Conservation (phyloP, 306 rosid genomes). For the Prunus persica region DNA sequence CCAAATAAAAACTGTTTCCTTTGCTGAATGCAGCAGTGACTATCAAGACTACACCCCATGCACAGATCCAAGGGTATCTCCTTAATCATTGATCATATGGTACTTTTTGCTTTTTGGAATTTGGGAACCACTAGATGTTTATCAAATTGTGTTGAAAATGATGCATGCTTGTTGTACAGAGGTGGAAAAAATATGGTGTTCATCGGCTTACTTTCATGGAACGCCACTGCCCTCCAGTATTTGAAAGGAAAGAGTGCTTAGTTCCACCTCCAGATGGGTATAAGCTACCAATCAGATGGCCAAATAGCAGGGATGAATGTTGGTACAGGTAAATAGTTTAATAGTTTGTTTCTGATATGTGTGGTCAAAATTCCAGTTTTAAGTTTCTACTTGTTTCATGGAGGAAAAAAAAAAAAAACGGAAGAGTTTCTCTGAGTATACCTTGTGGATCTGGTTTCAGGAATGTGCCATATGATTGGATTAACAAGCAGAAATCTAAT, state of each 20-base stretch:
- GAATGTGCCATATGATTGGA: slow-evolving; percentile 99
- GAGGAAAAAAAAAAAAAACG: not conserved
- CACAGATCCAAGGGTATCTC: slow-evolving; percentile 91
- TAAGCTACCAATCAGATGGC: slow-evolving; percentile 93
- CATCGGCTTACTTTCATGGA: slow-evolving; percentile 88
- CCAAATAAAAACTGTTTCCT: slow-evolving; percentile 42
- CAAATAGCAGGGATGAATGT: slow-evolving; percentile 86
- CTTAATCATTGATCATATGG: slow-evolving; percentile 14
- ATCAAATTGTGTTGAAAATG: slow-evolving; percentile 14
- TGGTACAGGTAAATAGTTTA: slow-evolving; percentile 79
- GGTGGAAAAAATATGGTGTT: slow-evolving; percentile 81
- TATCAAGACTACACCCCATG: slow-evolving; percentile 96
- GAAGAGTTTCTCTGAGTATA: not conserved
- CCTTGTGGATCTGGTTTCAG: slow-evolving; percentile 38
- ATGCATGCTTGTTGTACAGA: slow-evolving; percentile 50
- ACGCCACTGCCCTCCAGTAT: slow-evolving; percentile 88
- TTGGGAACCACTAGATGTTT: not conserved
- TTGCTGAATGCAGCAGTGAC: slow-evolving; percentile 64
- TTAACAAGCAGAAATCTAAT: slow-evolving; percentile 87
- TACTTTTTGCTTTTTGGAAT: slow-evolving; percentile 5
- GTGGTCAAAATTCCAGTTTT: slow-evolving; percentile 6
- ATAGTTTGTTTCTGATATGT: not conserved
- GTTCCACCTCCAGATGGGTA: slow-evolving; percentile 95
- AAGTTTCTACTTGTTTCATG: not conserved
- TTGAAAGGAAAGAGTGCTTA: slow-evolving; percentile 85